A percentile compares a stretch with the other conserved stretches of the same genome.
Conservation (phyloP, 306 rosid genomes). For the Malus asiatica region DNA sequence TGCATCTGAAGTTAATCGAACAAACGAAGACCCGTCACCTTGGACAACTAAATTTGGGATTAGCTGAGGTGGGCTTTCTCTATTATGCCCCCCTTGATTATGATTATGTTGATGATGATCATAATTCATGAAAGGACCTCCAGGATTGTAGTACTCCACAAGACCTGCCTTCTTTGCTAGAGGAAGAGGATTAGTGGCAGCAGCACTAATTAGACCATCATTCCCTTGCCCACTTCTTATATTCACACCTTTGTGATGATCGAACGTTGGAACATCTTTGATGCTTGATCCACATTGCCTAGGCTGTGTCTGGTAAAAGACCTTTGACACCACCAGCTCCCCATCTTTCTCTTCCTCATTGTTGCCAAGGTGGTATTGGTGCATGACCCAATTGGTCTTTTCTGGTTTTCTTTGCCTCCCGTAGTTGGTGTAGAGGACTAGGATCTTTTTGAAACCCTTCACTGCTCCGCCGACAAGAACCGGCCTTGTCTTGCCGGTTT, state of each 20-base stretch:
- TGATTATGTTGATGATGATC: conserved; percentile 6
- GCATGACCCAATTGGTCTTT: conserved; percentile 95
- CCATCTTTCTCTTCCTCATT: conserved; percentile 90
- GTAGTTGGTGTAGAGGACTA: conserved; percentile 86
- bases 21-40: conserved; percentile 57
- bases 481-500: conserved; percentile 89
- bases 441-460: conserved; percentile 82
- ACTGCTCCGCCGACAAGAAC: conserved; percentile 27
- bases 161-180: conserved; percentile 24
- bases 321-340: conserved; percentile 74
- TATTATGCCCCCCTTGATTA: conserved; percentile 25
- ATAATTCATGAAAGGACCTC: conserved; percentile 35
- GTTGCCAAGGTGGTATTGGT: conserved; percentile 81
- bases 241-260: conserved; percentile 8
- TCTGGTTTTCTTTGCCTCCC: conserved; percentile 68
- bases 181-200: neutral
- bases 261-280: conserved; percentile 31
- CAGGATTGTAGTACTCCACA: conserved; percentile 34
- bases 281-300: conserved; percentile 53
- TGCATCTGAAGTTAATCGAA: conserved; percentile 46
- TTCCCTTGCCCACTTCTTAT: conserved; percentile 12
- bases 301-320: conserved; percentile 86
- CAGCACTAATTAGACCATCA: neutral
- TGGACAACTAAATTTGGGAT: conserved; percentile 52
- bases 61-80: conserved; percentile 50